A percentile compares a stretch with the other conserved stretches of the same genome.
Evolutionary conservation across 441 rosid species (phyloP).

Genomic region (Populus hybrid): DNA sequence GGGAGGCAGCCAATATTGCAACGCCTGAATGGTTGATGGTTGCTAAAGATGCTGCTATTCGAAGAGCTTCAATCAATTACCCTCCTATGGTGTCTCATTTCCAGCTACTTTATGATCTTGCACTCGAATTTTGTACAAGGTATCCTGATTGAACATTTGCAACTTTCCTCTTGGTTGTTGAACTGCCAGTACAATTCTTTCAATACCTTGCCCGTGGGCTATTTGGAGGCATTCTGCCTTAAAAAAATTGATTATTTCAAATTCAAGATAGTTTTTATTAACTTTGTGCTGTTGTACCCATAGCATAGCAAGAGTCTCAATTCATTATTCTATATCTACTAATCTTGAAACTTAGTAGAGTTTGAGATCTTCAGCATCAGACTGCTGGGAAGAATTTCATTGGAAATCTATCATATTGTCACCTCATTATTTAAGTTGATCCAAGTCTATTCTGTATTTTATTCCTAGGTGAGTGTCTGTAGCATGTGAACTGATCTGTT

Average conservation of each 20-base stretch:
- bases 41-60: constrained; percentile 93
- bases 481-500: neutral
- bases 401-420: neutral
- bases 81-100: constrained; percentile 99
- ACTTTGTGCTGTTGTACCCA: neutral
- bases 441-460: neutral
- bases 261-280: neutral
- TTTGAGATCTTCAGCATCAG: neutral
- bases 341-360: neutral
- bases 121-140: constrained; percentile 78
- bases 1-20: constrained; percentile 33
- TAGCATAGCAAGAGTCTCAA: neutral
- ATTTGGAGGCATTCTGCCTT: constrained; percentile 8
- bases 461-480: neutral
- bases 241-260: constrained; percentile 3
- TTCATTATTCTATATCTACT: neutral
- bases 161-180: constrained; percentile 15
- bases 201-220: neutral
- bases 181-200: constrained; percentile 10
- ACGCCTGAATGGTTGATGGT: constrained; percentile 91
- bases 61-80: constrained; percentile 94
- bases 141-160: constrained; percentile 24
- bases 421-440: neutral
- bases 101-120: constrained; percentile 96
- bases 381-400: neutral